A percentile compares a stretch with the other conserved stretches of the same genome.
phyloP scores from a whole-genome alignment of 139 green algal genomes.

The Pleodorina starrii region DNA sequence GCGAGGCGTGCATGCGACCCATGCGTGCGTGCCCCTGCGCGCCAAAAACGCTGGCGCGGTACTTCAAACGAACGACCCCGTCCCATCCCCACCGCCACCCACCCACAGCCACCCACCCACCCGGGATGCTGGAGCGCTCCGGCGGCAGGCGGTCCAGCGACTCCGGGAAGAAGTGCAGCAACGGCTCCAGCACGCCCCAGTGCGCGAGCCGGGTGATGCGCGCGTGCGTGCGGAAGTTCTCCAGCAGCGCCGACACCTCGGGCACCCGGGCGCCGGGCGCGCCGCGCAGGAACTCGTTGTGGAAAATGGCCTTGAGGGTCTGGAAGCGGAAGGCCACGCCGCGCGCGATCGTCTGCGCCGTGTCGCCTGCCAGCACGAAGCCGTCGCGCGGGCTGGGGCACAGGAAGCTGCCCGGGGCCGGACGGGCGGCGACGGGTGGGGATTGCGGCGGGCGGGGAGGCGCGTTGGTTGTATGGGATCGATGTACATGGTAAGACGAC shows the following conservation, averaged over 20 bases:
- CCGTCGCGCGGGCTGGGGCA: not conserved
- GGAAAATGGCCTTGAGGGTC: slow-evolving; percentile 43
- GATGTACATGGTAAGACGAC: no score
- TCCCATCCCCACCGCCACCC: no score
- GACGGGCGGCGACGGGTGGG: no score
- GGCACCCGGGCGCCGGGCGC: not conserved
- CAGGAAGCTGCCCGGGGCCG: slow-evolving; percentile 44
- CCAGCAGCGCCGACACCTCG: slow-evolving; percentile 35
- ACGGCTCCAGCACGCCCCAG: slow-evolving; percentile 45
- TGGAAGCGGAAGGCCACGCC: slow-evolving; percentile 68
- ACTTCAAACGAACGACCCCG: no score
- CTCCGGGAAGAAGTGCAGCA: slow-evolving; percentile 64
- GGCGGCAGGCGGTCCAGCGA: slow-evolving; percentile 56
- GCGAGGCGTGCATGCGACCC: no score
- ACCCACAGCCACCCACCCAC: no score
- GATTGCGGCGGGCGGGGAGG: no score
- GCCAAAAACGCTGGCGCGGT: no score
- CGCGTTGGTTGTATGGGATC: no score
- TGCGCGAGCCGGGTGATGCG: slow-evolving; percentile 59
- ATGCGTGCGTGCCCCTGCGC: no score
- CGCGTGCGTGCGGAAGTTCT: slow-evolving; percentile 60
- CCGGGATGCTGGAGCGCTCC: slow-evolving; percentile 35
- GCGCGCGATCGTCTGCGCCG: slow-evolving; percentile 69
- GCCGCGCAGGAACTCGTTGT: not conserved
- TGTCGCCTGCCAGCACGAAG: slow-evolving; percentile 68